A percentile compares a stretch with the other conserved stretches of the same genome.
Conservation (phyloP, 2,329 filamentous ascomycete genomes). For the Septoria linicola region DNA sequence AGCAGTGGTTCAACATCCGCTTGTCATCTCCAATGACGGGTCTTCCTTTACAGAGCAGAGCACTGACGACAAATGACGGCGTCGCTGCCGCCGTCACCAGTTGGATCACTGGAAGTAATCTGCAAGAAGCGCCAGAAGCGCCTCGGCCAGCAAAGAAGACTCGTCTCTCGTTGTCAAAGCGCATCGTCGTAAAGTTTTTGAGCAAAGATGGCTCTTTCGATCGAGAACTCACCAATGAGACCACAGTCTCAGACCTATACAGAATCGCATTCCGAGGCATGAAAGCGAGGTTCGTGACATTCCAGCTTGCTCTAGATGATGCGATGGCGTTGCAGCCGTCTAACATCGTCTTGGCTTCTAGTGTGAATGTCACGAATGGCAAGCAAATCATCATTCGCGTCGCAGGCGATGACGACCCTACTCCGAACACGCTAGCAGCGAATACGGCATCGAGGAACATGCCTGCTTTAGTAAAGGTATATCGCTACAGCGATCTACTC, state of each 20-base stretch:
- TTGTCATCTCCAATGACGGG: constrained; percentile 37
- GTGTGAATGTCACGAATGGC: constrained; percentile 9
- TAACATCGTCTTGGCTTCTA: neutral
- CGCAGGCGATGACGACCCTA: constrained; percentile 20
- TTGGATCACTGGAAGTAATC: constrained; percentile 28
- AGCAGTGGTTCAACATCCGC: constrained; percentile 38
- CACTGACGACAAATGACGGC: constrained; percentile 27
- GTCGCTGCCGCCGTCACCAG: constrained; percentile 27
- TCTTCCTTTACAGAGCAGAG: constrained; percentile 27
- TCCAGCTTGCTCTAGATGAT: constrained; percentile 28
- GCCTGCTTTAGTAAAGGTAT: constrained; percentile 28
- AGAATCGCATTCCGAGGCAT: constrained; percentile 34
- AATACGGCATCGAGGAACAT: neutral
- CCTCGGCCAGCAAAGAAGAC: constrained; percentile 7
- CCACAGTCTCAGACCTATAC: constrained; percentile 29
- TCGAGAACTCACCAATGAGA: constrained; percentile 2
- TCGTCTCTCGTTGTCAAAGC: neutral
- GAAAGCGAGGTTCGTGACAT: constrained; percentile 28
- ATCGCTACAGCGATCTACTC: neutral
- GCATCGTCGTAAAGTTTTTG: constrained; percentile 18
- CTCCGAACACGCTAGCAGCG: neutral
- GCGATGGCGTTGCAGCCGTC: neutral
- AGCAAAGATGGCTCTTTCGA: constrained; percentile 24
- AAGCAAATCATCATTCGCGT: constrained; percentile 20
- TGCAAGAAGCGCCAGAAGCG: neutral